These are phyloP conservation scores for Linum usitatissimum DNA, from an alignment of 345 rosid genomes.

Conservation along the genomic window DNA sequence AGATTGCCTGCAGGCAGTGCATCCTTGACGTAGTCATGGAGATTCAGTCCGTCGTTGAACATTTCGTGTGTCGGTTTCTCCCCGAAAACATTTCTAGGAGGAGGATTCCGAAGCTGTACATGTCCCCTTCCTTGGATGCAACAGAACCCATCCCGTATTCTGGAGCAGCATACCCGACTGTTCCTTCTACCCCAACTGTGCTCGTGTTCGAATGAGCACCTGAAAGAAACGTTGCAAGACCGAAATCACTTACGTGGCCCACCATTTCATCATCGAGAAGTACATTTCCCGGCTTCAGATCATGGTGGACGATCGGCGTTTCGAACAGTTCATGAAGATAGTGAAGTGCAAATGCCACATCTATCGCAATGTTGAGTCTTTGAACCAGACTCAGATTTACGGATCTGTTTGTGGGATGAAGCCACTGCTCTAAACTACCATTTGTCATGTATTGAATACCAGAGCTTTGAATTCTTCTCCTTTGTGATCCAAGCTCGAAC, in stretches of 20 bases:
- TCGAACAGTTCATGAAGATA: conserved; percentile 18
- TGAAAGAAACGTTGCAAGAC: conserved; percentile 18
- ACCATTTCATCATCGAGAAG: conserved; percentile 20
- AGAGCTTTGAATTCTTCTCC: conserved; percentile 17
- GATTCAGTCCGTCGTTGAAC: not conserved
- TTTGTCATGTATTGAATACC: conserved; percentile 6
- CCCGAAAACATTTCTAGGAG: conserved; percentile 11
- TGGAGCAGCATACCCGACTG: conserved; percentile 18
- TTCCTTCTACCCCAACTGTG: conserved; percentile 1
- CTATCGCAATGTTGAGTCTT: conserved; percentile 14
- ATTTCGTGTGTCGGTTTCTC: conserved; percentile 11
- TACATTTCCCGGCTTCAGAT: conserved; percentile 22
- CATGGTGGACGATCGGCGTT: conserved; percentile 15
- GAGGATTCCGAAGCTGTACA: conserved; percentile 11
- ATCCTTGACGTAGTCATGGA: not conserved
- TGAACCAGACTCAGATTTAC: not conserved
- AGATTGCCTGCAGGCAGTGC: not conserved
- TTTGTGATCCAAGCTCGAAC: conserved; percentile 9
- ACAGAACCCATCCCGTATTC: conserved; percentile 9
- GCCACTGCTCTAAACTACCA: conserved; percentile 11
- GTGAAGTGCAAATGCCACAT: conserved; percentile 19
- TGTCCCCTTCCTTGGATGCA: conserved; percentile 6
- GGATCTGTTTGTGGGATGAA: conserved; percentile 11
- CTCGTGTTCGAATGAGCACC: not conserved
- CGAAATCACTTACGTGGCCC: conserved; percentile 21